A percentile compares a stretch with the other conserved stretches of the same genome.
These are phyloP conservation scores for Lathyrus oleraceus DNA, from an alignment of 306 rosid genomes.

Conservation along the genomic window DNA sequence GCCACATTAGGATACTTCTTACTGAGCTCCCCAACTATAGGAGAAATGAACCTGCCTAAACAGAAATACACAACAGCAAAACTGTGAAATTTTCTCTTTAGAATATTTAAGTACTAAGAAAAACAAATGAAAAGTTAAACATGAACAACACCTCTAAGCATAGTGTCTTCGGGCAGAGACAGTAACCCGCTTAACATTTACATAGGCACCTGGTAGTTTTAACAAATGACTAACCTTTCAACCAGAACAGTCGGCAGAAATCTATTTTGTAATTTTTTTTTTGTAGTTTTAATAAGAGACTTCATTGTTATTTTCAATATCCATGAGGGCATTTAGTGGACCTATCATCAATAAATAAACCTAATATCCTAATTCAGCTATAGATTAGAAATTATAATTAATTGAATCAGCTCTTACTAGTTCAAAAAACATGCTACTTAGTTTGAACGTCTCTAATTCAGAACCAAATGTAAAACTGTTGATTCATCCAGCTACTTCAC, in stretches of 20 bases:
- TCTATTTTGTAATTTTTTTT: background rate
- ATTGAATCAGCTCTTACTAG: background rate
- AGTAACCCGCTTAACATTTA: background rate
- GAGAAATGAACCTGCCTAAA: slow-evolving; percentile 76
- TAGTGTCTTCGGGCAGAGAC: background rate
- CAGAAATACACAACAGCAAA: slow-evolving; percentile 33
- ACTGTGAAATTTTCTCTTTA: background rate
- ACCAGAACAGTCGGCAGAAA: background rate
- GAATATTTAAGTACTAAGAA: slow-evolving; percentile 8
- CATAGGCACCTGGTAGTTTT: background rate
- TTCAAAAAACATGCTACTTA: background rate
- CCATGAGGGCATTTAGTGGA: background rate
- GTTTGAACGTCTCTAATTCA: background rate
- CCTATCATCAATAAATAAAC: background rate
- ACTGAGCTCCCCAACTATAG: slow-evolving; percentile 62
- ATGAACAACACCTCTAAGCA: background rate
- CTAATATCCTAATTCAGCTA: background rate
- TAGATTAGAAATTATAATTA: background rate
- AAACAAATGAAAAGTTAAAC: background rate
- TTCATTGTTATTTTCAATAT: background rate
- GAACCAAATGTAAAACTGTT: background rate
- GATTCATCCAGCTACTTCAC: background rate
- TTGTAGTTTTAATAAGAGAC: background rate
- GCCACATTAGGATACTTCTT: slow-evolving; percentile 69
- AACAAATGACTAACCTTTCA: slow-evolving; percentile 9